A percentile compares a stretch with the other conserved stretches of the same genome.
phyloP scores from a whole-genome alignment of 768 basidiomycete genomes.

The Podaxis sp. region DNA sequence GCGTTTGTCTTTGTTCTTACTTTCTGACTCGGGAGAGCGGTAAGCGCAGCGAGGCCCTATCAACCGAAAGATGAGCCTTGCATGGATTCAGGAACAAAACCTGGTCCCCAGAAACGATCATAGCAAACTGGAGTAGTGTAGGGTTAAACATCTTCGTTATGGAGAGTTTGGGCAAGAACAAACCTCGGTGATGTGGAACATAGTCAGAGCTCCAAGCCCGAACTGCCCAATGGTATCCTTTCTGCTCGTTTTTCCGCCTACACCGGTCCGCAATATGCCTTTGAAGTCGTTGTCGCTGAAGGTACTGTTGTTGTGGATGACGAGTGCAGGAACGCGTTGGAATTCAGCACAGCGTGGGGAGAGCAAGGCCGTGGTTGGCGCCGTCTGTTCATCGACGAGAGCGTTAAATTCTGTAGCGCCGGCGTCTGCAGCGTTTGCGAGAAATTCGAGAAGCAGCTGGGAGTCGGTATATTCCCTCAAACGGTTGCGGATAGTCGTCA shows the following conservation, averaged over 20 bases:
- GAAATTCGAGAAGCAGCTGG: constrained; percentile 46
- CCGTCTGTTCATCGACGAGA: constrained; percentile 31
- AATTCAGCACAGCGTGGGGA: constrained; percentile 33
- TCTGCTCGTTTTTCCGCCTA: constrained; percentile 39
- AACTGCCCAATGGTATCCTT: constrained; percentile 45
- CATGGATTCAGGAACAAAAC: constrained; percentile 47
- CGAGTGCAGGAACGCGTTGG: constrained; percentile 34
- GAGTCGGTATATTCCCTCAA: constrained; percentile 40
- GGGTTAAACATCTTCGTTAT: background rate
- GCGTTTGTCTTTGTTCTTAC: constrained; percentile 20
- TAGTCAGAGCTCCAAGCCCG: constrained; percentile 48
- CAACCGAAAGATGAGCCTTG: constrained; percentile 36
- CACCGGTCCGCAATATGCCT: constrained; percentile 41
- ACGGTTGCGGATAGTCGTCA: constrained; percentile 39
- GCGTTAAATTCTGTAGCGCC: constrained; percentile 39
- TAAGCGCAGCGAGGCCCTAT: constrained; percentile 28
- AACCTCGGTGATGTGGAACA: constrained; percentile 54
- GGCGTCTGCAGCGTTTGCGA: constrained; percentile 54
- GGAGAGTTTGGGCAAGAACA: constrained; percentile 1
- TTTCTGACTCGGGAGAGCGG: constrained; percentile 33
- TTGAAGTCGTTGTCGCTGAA: constrained; percentile 43
- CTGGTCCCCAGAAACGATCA: constrained; percentile 29
- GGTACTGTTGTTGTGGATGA: constrained; percentile 41
- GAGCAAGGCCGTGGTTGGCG: constrained; percentile 22
- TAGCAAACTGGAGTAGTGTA: constrained; percentile 25